A percentile compares a stretch with the other conserved stretches of the same genome.
Conservation (phyloP, 768 basidiomycete species). For the Mycena albidolilacea region DNA sequence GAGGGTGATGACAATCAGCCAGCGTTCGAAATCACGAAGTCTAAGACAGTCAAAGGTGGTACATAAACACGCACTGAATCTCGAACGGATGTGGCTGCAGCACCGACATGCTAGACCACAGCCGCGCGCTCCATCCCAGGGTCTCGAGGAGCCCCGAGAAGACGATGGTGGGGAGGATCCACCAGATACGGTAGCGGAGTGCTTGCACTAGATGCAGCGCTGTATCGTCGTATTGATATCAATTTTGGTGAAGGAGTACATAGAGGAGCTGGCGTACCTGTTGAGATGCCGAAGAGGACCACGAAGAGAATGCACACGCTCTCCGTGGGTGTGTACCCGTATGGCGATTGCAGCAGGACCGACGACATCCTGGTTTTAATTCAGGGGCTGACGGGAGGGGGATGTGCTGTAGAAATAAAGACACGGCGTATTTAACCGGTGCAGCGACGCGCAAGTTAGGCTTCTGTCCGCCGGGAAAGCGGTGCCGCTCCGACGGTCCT, state of each 20-base stretch:
- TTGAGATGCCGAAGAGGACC: conserved; percentile 44
- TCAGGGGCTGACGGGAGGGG: not conserved
- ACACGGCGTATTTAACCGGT: not conserved
- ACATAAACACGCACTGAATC: not conserved
- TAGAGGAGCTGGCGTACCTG: not conserved
- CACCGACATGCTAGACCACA: not conserved
- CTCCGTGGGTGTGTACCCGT: conserved; percentile 53
- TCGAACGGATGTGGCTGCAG: not conserved
- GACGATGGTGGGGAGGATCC: not conserved
- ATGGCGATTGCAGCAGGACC: conserved; percentile 36
- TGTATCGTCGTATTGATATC: not conserved
- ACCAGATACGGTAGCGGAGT: not conserved
- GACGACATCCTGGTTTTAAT: not conserved
- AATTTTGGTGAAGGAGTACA: not conserved
- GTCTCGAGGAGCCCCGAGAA: not conserved
- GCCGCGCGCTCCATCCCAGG: not conserved
- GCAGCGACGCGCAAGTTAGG: too few species aligned
- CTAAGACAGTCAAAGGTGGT: not conserved
- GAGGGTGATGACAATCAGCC: not conserved
- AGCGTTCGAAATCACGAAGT: not conserved
- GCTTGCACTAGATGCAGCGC: not conserved
- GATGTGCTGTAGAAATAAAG: not conserved
- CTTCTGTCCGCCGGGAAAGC: not conserved
- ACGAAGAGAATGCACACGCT: conserved; percentile 54
- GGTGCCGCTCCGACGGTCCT: not conserved